Base-by-base conservation (phyloP, 192 early-diverging fungal genomes). In the Coemansia aciculifera region DNA sequence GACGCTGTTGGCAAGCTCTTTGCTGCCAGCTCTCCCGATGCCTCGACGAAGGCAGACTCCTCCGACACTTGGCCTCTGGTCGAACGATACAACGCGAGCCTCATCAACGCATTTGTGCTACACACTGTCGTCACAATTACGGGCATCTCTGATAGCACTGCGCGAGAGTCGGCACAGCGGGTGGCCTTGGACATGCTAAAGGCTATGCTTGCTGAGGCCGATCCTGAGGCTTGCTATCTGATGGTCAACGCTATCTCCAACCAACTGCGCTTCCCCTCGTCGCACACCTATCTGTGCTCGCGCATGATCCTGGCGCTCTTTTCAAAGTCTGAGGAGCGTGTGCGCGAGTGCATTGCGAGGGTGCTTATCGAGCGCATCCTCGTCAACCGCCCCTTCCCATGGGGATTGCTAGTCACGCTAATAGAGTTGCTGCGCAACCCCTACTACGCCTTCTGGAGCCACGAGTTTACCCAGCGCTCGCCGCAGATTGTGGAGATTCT, bases 381-480 rank as follows among this genome's bases (percentile, higher is more conserved):
- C 73, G 97, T 95, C 12, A 97, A 95, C 84, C 85, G 96, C 48
- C 97, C 97, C 23, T 95, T 97, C 83, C 97, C 97, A 54, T 98
- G 96, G 91, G 97, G 97, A 13, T 85, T 99, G 65, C 83, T 99
- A 66, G 93, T 98, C 19, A 98, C 97, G 24, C 95, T 99, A 71
- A 99, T 98, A 62, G 97, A 99, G 77, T 78, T 99, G 69, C 92
- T 99, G 78, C 92, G 93, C 68, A 96, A 98, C 75, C 92, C 91
- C 48, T 85, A 85, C 57, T 93, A 88, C 73, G 84, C 86, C 44
- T 91, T 93, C 82, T 93, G 91, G 91, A 86, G 77, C 62, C 90
- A 89, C 77, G 84, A 71, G 32, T 85, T 85, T 61, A 85, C 84
- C 34, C 73, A 63, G 21, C 43, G 61, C 34, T 78, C 80, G 52